Evolutionary conservation across 1,284 basidiomycete genomes (phyloP).

Genomic region (Cronartium quercuum): DNA sequence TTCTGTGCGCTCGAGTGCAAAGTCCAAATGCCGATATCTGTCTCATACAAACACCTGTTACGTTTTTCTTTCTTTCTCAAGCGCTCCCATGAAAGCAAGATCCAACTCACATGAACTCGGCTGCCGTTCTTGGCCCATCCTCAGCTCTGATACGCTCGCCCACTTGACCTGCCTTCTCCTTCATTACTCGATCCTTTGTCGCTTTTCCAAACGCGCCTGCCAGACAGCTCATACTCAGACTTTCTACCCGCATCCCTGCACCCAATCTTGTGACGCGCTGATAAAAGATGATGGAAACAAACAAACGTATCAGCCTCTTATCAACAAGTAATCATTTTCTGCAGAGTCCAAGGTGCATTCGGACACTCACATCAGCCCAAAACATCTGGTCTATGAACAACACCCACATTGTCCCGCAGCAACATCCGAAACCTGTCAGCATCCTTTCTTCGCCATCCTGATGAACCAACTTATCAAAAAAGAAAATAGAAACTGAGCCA

Average conservation of each 20-base stretch:
- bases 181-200: slow-evolving; percentile 61
- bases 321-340: too few species aligned
- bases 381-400: slow-evolving; percentile 43
- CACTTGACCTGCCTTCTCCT: slow-evolving; percentile 46
- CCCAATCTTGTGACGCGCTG: slow-evolving; percentile 61
- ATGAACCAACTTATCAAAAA: background rate
- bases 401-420: too few species aligned
- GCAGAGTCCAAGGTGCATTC: too few species aligned
- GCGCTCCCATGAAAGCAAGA: too few species aligned
- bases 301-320: background rate
- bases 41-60: background rate
- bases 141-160: slow-evolving; percentile 45
- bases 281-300: too few species aligned
- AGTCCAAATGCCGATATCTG: slow-evolving; percentile 32
- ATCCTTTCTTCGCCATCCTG: background rate
- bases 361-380: slow-evolving; percentile 43
- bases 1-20: slow-evolving; percentile 24
- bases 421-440: background rate
- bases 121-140: slow-evolving; percentile 44
- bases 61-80: too few species aligned
- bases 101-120: slow-evolving; percentile 44
- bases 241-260: slow-evolving; percentile 67
- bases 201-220: slow-evolving; percentile 70
- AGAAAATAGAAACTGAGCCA: background rate
- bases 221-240: slow-evolving; percentile 70